These are phyloP conservation scores for Coniochaeta ligniaria DNA, from an alignment of 2,329 filamentous ascomycete species.

Conservation along the genomic window DNA sequence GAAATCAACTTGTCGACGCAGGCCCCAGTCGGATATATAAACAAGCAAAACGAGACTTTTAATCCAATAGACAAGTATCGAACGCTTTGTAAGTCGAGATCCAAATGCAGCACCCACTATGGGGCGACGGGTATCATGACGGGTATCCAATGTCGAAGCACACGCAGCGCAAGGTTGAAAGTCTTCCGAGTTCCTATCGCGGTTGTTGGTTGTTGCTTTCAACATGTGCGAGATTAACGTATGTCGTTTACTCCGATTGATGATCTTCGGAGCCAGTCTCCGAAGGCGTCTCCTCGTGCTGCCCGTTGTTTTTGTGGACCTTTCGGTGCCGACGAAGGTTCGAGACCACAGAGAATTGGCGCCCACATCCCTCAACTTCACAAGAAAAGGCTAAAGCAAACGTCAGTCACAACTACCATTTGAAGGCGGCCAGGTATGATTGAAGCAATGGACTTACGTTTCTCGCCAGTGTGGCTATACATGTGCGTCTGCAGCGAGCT, in stretches of 20 bases:
- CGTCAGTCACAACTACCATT: conserved; percentile 6
- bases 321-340: conserved; percentile 93
- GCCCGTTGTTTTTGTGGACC: conserved; percentile 75
- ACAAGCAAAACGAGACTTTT: not conserved
- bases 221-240: not conserved
- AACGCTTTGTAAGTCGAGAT: not conserved
- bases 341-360: conserved; percentile 95
- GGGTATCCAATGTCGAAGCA: not conserved
- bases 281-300: conserved; percentile 31
- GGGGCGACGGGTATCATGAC: not conserved
- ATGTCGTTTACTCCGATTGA: conserved; percentile 39
- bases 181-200: not conserved
- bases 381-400: conserved; percentile 73
- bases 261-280: conserved; percentile 58
- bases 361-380: conserved; percentile 88
- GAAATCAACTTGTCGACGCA: not conserved
- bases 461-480: conserved; percentile 97
- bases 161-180: not conserved
- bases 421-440: not conserved
- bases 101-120: not conserved
- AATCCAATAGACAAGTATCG: not conserved
- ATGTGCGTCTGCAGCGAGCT: conserved; percentile 95
- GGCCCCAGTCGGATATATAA: not conserved
- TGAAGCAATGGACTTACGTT: conserved; percentile 60
- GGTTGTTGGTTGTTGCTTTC: not conserved